These are phyloP conservation scores for Leucaena leucocephala DNA, from an alignment of 306 rosid genomes.

Conservation along the genomic window DNA sequence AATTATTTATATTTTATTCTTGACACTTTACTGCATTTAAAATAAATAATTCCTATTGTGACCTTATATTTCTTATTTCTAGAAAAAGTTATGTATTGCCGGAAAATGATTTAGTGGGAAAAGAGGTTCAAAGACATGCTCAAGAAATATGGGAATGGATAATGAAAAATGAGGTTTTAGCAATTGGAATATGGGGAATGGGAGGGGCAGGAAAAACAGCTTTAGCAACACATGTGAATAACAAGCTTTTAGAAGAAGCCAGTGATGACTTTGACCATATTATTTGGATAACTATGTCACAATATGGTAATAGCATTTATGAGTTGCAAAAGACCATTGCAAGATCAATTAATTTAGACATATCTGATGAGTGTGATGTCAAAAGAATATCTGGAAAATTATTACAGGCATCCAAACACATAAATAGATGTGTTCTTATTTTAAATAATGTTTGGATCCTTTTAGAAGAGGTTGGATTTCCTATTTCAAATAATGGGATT, in stretches of 20 bases:
- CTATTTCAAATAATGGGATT: not conserved
- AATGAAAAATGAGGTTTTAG: not conserved
- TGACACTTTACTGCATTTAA: not conserved
- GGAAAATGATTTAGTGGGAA: not conserved
- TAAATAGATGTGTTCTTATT: not conserved
- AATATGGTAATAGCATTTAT: not conserved
- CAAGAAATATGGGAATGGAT: not conserved
- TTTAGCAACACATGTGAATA: not conserved
- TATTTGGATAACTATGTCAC: not conserved
- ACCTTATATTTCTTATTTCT: not conserved
- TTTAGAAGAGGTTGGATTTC: not conserved
- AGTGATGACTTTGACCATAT: not conserved
- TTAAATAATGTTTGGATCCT: not conserved
- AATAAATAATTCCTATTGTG: too few species aligned
- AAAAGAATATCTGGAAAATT: not conserved
- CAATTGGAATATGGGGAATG: not conserved
- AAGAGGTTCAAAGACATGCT: not conserved
- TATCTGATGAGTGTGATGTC: not conserved
- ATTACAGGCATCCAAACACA: not conserved
- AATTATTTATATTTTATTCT: too few species aligned
- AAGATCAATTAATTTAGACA: not conserved
- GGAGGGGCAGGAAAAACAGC: not conserved
- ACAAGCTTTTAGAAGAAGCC: not conserved
- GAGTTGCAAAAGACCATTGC: not conserved
- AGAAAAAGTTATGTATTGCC: not conserved